Evolutionary conservation across 352 stramenopile species (phyloP), one percentile per base, ranked within the genome.

Genomic region (Thalassiosira sp.): DNA sequence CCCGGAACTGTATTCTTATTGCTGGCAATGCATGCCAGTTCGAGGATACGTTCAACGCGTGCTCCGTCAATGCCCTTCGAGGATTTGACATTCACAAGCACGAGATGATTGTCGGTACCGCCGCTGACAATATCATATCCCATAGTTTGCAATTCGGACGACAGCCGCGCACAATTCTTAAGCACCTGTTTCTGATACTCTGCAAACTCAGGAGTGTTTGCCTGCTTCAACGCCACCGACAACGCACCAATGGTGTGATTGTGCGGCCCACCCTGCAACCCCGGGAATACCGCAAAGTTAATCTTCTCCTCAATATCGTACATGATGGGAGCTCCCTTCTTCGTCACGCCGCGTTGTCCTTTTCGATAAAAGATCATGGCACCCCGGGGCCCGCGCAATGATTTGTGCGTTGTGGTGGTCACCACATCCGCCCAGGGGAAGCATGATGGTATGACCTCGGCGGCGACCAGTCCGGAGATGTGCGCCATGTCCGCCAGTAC

Each of bases 291-390:
- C 15, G 96, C 89, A 85, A 99, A 99, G 84, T 99, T 98, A 81
- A 99, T 99, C 83, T 97, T 97, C 61, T 97, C 91, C 85, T 99
- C 96, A 24, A 99, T 79, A 87, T 99, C 96, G 83, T 98, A 98
- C 71, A 93, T 90, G 33, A 94, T 96, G 6, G 91, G 85, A 18
- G 97, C 94, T 58, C 96, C 96, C 88, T 99, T 99, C 88, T 98
- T 98, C 72, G 97, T 96, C 0, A 94, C 90, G 60, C 90, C 93
- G 33, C 81, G 85, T 54, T 89, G 81, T 48, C 89, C 97, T 88
- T 99, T 99, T 62, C 97, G 91, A 89, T 97, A 99, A 82, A 99
- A 99, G 87, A 99, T 99, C 97, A 99, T 99, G 46, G 96, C 97
- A 46, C 96, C 97, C 71, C 97, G 94, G 7, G 97, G 97, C 33